Evolutionary conservation across 78 protist species (phyloP), one percentile per base, ranked within the genome.

Genomic region (Capsaspora owczarzaki): DNA sequence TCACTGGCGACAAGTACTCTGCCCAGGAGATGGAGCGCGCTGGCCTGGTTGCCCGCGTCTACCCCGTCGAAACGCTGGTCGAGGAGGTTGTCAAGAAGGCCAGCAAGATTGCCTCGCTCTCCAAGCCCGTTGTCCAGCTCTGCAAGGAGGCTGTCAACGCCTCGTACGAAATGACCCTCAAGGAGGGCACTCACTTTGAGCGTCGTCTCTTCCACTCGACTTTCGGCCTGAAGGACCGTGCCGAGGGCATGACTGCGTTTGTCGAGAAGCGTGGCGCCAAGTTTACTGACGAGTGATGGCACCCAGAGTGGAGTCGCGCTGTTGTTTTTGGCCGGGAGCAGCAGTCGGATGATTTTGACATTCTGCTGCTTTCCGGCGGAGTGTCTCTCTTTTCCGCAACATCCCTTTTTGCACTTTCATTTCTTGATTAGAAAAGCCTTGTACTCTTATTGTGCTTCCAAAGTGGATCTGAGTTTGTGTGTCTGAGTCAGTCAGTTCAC

Each of bases 241-340:
- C 85, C 87, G 96, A 93, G 77, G 98, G 98, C 79, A 95, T 95
- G 98, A 44, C 37, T 44, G 96, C 96, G 8, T 95, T 95, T 71
- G 88, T 76, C 47, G 97, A 90, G 81, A 92, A 92, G 85, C 81
- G 96, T 47, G 51, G 22, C 20, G 89, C 98, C 42, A 31, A 75
- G 37, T 95, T 90, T 89, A 74, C 66, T 38, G 71, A 93, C 79
- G n/a, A n/a, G n/a, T n/a, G n/a, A n/a, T n/a, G n/a, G n/a, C n/a
- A n/a, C n/a, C n/a, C n/a, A n/a, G n/a, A n/a, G n/a, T n/a, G n/a
- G n/a, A n/a, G n/a, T n/a, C n/a, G n/a, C n/a, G n/a, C n/a, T n/a
- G n/a, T n/a, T n/a, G n/a, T n/a, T n/a, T n/a, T n/a, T n/a, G n/a
- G n/a, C n/a, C n/a, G n/a, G n/a, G n/a, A n/a, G n/a, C n/a, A n/a